Conservation (phyloP, 306 rosid species). For the Herpetospermum pedunculosum region DNA sequence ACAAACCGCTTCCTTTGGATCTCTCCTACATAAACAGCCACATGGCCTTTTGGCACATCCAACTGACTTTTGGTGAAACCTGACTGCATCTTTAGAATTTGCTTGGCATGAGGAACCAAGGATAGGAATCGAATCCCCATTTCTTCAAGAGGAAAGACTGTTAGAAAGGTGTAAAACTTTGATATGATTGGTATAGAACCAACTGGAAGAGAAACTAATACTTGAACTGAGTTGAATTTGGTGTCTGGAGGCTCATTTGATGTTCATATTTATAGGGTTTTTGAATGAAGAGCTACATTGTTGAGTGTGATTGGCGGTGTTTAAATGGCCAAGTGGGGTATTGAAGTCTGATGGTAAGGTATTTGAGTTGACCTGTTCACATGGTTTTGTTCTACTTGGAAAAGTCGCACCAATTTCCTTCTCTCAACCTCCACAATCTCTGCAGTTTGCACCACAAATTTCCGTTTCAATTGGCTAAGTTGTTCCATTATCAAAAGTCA, state of each 20-base stretch:
- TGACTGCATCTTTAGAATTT: constrained; percentile 1
- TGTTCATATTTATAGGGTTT: not conserved
- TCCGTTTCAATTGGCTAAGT: not conserved
- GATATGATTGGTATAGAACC: not conserved
- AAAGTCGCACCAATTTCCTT: not conserved
- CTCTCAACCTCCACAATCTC: not conserved
- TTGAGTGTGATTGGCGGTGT: not conserved
- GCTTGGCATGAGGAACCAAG: constrained; percentile 5
- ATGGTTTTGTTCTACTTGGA: not conserved
- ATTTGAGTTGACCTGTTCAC: not conserved
- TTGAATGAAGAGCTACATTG: not conserved
- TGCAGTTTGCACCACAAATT: not conserved
- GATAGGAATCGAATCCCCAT: constrained; percentile 2
- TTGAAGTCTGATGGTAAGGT: not conserved
- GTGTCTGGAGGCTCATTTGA: not conserved
- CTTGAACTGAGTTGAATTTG: not conserved
- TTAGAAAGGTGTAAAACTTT: not conserved
- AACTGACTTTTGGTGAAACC: not conserved
- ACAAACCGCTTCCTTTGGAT: constrained; percentile 4
- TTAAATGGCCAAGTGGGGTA: not conserved
- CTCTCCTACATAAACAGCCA: constrained; percentile 4
- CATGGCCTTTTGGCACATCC: constrained; percentile 8
- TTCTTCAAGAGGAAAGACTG: not conserved
- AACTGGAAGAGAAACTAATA: not conserved
- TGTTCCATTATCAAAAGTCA: not conserved